Percentiles rank a stretch among this genome's conserved stretches.
These are phyloP conservation scores for Epichloe gansuensis DNA, from an alignment of 2,329 filamentous ascomycete genomes.

Conservation along the genomic window DNA sequence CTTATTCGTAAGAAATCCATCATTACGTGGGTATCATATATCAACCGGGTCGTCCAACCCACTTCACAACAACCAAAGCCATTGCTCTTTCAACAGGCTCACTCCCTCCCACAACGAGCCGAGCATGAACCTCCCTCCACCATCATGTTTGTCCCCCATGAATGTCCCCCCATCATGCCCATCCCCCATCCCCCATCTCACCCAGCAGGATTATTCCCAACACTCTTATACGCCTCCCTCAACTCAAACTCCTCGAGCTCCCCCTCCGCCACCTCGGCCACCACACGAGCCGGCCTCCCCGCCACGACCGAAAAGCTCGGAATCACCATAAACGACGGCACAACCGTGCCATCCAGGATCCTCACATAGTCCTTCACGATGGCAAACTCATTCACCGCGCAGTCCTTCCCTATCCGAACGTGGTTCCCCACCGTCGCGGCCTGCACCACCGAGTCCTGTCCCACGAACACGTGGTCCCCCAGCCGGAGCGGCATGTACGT, in stretches of 20 bases:
- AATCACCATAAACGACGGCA: conserved; percentile 81
- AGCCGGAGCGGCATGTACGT: conserved; percentile 84
- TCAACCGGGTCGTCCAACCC: too few relatives aligned
- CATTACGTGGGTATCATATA: too few relatives aligned
- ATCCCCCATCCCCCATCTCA: conserved; percentile 6
- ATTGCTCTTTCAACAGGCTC: too few relatives aligned
- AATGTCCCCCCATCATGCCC: too few relatives aligned
- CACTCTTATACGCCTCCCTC: conserved; percentile 49
- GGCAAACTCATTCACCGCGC: conserved; percentile 70
- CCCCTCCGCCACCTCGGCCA: conserved; percentile 70
- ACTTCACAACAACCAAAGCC: too few relatives aligned
- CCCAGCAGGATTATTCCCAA: conserved; percentile 39
- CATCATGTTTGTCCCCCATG: neutral
- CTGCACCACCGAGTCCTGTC: conserved; percentile 61
- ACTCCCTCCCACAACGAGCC: too few relatives aligned
- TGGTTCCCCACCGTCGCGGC: conserved; percentile 74
- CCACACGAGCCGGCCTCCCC: conserved; percentile 63
- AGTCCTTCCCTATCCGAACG: conserved; percentile 69
- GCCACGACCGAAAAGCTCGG: conserved; percentile 89
- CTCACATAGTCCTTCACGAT: conserved; percentile 91
- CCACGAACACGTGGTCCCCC: conserved; percentile 88
- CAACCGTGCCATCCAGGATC: conserved; percentile 70
- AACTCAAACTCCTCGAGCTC: conserved; percentile 51
- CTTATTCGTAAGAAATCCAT: neutral
- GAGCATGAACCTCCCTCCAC: neutral